These are phyloP conservation scores for Ceratobasidium sp. DNA, from an alignment of 1,284 basidiomycete species.

Conservation along the genomic window DNA sequence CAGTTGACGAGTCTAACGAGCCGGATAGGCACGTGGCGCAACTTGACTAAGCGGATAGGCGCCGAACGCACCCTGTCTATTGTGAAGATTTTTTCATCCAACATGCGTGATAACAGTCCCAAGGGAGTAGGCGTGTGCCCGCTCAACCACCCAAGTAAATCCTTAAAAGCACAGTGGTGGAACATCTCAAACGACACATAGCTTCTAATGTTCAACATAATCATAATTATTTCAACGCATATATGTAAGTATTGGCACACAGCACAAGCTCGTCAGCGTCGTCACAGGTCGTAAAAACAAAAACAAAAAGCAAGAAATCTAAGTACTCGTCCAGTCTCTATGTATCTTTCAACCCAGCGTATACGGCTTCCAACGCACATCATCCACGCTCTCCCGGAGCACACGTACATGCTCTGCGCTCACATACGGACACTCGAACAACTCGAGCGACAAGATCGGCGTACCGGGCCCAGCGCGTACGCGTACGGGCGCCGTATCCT, in stretches of 20 bases:
- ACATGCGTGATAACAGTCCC: too few species aligned
- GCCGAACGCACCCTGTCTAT: too few species aligned
- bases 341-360: not conserved
- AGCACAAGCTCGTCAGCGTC: not conserved
- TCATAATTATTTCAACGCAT: conserved; percentile 5
- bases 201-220: not conserved
- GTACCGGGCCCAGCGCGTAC: conserved; percentile 34
- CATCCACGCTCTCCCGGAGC: conserved; percentile 38
- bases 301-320: not conserved
- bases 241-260: not conserved
- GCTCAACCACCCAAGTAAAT: too few species aligned
- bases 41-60: too few species aligned
- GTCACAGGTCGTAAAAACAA: conserved; percentile 11
- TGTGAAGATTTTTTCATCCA: too few species aligned
- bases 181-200: too few species aligned
- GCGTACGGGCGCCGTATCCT: not conserved
- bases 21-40: too few species aligned
- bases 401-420: conserved; percentile 28
- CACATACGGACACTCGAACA: conserved; percentile 41
- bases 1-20: too few species aligned
- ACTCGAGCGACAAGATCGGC: conserved; percentile 34
- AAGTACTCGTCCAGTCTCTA: not conserved
- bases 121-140: too few species aligned
- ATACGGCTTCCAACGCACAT: conserved; percentile 40
- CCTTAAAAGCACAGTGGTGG: too few species aligned